A percentile compares a stretch with the other conserved stretches of the same genome.
Conservation (phyloP, 2,329 filamentous ascomycete species). For the Macroventuria anomochaeta region DNA sequence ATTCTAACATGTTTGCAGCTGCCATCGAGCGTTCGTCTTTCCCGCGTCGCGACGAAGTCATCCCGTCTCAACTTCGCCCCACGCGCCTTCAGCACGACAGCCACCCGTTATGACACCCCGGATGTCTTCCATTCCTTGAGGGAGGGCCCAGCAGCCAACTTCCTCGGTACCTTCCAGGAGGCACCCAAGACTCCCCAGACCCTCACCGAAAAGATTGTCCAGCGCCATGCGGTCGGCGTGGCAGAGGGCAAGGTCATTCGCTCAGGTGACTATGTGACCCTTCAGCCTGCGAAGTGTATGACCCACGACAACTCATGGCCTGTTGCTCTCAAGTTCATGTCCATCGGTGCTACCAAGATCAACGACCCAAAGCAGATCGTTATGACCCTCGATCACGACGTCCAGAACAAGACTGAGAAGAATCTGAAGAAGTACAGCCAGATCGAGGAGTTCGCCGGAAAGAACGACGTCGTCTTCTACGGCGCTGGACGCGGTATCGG, state of each 20-base stretch:
- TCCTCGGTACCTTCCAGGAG: slow-evolving; percentile 72
- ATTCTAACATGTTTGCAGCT: slow-evolving; percentile 32
- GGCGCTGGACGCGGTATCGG: slow-evolving; percentile 81
- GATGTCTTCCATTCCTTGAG: slow-evolving; percentile 67
- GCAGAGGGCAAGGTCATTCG: slow-evolving; percentile 75
- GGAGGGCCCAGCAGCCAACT: slow-evolving; percentile 66
- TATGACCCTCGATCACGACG: slow-evolving; percentile 85
- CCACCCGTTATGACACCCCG: slow-evolving; percentile 31
- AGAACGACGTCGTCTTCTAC: slow-evolving; percentile 80
- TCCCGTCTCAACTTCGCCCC: slow-evolving; percentile 31
- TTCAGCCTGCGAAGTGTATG: slow-evolving; percentile 77
- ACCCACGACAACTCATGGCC: slow-evolving; percentile 87
- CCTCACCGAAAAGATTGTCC: slow-evolving; percentile 90
- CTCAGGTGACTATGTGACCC: slow-evolving; percentile 82
- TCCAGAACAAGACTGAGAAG: slow-evolving; percentile 78
- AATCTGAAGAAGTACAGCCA: slow-evolving; percentile 84
- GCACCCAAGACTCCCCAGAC: slow-evolving; percentile 69
- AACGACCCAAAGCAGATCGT: slow-evolving; percentile 76
- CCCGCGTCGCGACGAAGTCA: slow-evolving; percentile 33
- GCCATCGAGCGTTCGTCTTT: slow-evolving; percentile 34
- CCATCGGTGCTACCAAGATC: slow-evolving; percentile 77
- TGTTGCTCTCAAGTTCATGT: slow-evolving; percentile 79
- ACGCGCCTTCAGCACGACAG: slow-evolving; percentile 37
- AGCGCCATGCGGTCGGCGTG: slow-evolving; percentile 78
- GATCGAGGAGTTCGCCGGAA: slow-evolving; percentile 81